Percentiles rank a stretch among this genome's conserved stretches.
phyloP scores from a whole-genome alignment of 352 stramenopile genomes.

The Pythium folliculosum region DNA sequence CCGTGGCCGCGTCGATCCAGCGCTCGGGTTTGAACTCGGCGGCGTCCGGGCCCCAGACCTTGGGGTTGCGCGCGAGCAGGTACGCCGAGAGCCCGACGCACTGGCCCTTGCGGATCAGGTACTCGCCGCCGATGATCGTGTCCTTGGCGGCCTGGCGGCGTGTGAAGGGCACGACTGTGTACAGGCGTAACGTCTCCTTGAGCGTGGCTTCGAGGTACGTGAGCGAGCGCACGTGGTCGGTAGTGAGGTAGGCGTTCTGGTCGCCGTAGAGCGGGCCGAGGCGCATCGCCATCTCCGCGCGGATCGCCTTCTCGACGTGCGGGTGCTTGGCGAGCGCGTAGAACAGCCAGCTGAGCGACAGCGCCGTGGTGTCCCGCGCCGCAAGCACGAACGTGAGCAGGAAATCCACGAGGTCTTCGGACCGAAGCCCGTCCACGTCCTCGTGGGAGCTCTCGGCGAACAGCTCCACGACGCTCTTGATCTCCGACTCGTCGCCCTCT shows the following conservation, averaged over 20 bases:
- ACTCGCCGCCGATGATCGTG: constrained; percentile 40
- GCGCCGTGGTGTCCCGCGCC: constrained; percentile 75
- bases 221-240: constrained; percentile 26
- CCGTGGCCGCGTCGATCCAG: constrained; percentile 38
- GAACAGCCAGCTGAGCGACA: constrained; percentile 73
- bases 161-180: constrained; percentile 57
- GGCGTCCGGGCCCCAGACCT: constrained; percentile 53
- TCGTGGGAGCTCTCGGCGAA: constrained; percentile 17
- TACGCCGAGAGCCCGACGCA: constrained; percentile 16
- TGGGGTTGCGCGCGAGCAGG: constrained; percentile 27
- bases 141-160: constrained; percentile 55
- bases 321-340: constrained; percentile 68
- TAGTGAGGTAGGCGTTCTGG: too few species aligned
- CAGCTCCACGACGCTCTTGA: constrained; percentile 21
- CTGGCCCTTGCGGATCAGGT: constrained; percentile 24
- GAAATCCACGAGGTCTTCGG: constrained; percentile 68
- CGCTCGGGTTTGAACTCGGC: constrained; percentile 59
- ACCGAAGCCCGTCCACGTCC: constrained; percentile 25
- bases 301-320: constrained; percentile 42
- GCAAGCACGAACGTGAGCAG: constrained; percentile 68
- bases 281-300: constrained; percentile 39
- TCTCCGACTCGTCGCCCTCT: background rate
- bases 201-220: constrained; percentile 63
- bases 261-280: background rate
- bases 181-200: constrained; percentile 64